Percentiles rank a stretch among this genome's conserved stretches.
Evolutionary conservation across 2,329 filamentous ascomycete species (phyloP).

Genomic region (Calonectria ilicicola): DNA sequence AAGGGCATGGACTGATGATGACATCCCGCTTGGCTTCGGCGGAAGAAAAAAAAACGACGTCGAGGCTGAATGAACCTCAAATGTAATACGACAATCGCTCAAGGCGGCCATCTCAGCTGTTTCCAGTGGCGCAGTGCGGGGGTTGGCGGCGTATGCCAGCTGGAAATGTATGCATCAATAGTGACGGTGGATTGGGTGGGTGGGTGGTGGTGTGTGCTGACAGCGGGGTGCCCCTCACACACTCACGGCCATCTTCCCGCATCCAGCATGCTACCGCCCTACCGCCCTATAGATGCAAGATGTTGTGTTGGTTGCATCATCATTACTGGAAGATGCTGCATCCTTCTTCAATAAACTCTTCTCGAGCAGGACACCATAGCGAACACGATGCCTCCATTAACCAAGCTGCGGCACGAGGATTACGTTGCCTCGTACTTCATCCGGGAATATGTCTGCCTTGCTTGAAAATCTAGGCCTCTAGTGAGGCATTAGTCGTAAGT

Average conservation of each 20-base stretch:
- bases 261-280: not conserved
- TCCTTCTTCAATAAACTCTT: constrained; percentile 2
- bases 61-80: not conserved
- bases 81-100: constrained; percentile 2
- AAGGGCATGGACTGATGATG: not conserved
- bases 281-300: not conserved
- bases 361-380: constrained; percentile 12
- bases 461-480: not conserved
- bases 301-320: constrained; percentile 4
- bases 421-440: not conserved
- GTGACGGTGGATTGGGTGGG: not conserved
- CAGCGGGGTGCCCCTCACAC: not conserved
- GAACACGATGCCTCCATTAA: constrained; percentile 12
- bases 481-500: not conserved
- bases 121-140: constrained; percentile 16
- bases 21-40: not conserved
- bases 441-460: constrained; percentile 2
- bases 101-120: constrained; percentile 4
- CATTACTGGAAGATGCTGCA: not conserved
- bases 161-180: constrained; percentile 2
- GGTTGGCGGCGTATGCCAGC: not conserved
- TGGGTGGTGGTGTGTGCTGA: not conserved
- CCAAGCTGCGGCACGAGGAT: constrained; percentile 4
- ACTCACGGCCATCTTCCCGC: not conserved
- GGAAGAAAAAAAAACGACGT: not conserved